phyloP scores from a whole-genome alignment of 2,329 filamentous ascomycete species.

The Fusarium oxysporum region DNA sequence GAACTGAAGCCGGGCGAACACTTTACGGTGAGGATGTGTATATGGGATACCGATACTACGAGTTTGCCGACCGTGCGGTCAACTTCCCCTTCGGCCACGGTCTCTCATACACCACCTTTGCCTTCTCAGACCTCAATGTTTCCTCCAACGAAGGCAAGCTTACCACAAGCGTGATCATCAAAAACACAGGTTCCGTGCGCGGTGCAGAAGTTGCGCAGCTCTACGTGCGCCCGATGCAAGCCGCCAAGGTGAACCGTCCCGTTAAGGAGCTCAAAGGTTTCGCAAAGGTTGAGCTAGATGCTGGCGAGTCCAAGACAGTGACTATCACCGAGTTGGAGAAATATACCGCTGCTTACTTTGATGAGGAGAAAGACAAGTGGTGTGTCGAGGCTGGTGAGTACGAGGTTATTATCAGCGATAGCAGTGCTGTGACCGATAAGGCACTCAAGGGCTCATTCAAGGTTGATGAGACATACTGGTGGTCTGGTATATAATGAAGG shows the following conservation, averaged over 20 bases:
- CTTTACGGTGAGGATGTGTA: constrained; percentile 86
- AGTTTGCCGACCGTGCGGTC: constrained; percentile 72
- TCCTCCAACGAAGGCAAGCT: constrained; percentile 60
- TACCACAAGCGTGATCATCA: constrained; percentile 63
- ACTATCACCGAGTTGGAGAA: constrained; percentile 70
- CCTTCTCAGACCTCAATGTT: constrained; percentile 62
- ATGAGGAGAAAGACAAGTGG: constrained; percentile 75
- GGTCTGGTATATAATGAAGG: constrained; percentile 64
- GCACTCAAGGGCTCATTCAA: constrained; percentile 65
- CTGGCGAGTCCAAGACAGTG: constrained; percentile 68
- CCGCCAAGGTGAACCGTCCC: constrained; percentile 65
- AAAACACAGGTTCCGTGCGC: constrained; percentile 68
- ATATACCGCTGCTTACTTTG: constrained; percentile 76
- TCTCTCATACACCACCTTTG: constrained; percentile 80
- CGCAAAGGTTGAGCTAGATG: constrained; percentile 70
- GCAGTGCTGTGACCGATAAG: constrained; percentile 62
- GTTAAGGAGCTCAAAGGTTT: constrained; percentile 75
- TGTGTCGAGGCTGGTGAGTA: constrained; percentile 74
- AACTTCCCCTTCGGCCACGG: constrained; percentile 86
- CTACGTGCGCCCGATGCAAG: constrained; percentile 65
- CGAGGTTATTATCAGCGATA: constrained; percentile 69
- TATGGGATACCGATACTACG: constrained; percentile 84
- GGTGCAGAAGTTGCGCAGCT: constrained; percentile 70
- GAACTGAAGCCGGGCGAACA: constrained; percentile 75
- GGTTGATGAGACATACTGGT: constrained; percentile 72